Percentiles rank a stretch among this genome's conserved stretches.
Conservation (phyloP, 352 stramenopile genomes). For the Globisporangium recalcitrans region DNA sequence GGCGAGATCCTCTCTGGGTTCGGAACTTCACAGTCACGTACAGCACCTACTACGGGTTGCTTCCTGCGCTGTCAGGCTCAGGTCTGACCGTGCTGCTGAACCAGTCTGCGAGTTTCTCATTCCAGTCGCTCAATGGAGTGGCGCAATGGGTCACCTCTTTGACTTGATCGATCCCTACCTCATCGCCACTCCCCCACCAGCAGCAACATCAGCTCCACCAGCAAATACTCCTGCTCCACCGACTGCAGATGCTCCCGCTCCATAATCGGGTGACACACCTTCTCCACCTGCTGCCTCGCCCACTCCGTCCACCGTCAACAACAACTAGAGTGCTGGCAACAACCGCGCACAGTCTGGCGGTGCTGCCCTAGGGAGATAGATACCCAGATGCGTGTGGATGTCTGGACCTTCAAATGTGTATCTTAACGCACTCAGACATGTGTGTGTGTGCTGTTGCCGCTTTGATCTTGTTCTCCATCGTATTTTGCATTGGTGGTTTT, state of each 20-base stretch:
- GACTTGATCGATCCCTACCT: background rate
- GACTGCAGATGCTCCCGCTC: background rate
- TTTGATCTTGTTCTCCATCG: background rate
- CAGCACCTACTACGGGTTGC: background rate
- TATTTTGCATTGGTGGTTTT: background rate
- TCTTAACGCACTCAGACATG: too few relatives aligned
- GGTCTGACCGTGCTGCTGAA: background rate
- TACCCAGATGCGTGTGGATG: background rate
- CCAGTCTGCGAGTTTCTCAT: background rate
- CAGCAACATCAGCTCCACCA: background rate
- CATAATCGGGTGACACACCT: too few relatives aligned
- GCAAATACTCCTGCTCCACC: background rate
- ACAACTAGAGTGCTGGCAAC: background rate
- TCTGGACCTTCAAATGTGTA: too few relatives aligned
- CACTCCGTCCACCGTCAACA: background rate
- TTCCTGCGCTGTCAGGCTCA: background rate
- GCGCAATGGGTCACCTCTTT: conserved; percentile 5
- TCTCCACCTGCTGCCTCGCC: background rate
- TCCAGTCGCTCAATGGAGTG: conserved; percentile 14
- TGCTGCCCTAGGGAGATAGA: background rate
- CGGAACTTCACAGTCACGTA: conserved; percentile 3
- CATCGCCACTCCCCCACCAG: background rate
- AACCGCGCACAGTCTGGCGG: too few relatives aligned
- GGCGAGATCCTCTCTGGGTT: background rate
- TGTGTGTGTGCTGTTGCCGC: background rate